Evolutionary conservation across 2,329 filamentous ascomycete genomes (phyloP), one percentile per base, ranked within the genome.

Genomic region (Lasiodiplodia gonubiensis): DNA sequence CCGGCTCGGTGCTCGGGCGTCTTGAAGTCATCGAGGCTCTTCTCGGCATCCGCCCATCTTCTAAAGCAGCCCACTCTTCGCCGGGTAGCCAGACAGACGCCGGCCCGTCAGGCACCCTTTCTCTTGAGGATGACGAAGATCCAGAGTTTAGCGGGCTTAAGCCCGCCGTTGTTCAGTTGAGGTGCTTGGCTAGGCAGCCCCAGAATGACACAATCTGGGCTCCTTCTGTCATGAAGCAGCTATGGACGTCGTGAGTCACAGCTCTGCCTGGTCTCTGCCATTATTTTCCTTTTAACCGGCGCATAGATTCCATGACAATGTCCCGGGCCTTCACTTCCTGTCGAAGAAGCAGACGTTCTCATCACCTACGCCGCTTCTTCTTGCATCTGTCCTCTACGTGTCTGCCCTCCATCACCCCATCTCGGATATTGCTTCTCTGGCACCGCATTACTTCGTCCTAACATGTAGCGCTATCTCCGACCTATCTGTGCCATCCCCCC

Each of bases 271-370:
- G 39, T 33, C 21, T 27, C 39, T 23, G 6, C 46, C 16, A 12
- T n/a, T 12, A 5, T 18, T 6, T 21, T 8, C 2, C n/a, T n/a
- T 18, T 16, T 48, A 10, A 25, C 30, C n/a, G 14, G 68, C 53
- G n/a, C 8, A 25, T 53, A 82, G 79, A 4, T 83, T 83, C 60
- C 78, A 83, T 67, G 79, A 81, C 37, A 80, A 77, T 39, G 82
- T 82, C 77, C 80, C 80, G 0, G 80, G 80, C 0, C 70, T 84
- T 3, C 82, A 83, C 68, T 83, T 83, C 60, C 74, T 83, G 12
- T 80, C 82, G 0, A 77, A 75, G 23, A 82, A 79, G 37, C 78
- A 80, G 69, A 80, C 74, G 0, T 83, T 82, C 35, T 82, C 80
- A 0, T 75, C 77, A 0, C 82, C 82, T 0, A 77, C 76, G 16